These are phyloP conservation scores for Penicillium capsulatum DNA, from an alignment of 2,329 filamentous ascomycete species.

Conservation along the genomic window DNA sequence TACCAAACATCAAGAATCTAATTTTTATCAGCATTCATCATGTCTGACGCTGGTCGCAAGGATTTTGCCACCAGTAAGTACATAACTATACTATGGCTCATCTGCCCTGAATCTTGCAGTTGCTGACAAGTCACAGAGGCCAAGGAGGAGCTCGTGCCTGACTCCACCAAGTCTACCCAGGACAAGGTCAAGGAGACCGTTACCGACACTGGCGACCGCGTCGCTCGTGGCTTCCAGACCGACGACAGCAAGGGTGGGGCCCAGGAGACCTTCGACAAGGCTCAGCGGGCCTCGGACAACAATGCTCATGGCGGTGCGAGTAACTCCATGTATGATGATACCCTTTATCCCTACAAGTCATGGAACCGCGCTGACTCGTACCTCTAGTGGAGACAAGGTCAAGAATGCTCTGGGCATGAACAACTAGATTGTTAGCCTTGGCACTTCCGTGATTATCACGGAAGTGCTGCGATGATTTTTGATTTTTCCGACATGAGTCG, in stretches of 20 bases:
- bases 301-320: constrained; percentile 36
- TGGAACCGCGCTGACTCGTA: no score
- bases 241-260: constrained; percentile 53
- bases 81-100: no score
- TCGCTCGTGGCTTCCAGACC: constrained; percentile 49
- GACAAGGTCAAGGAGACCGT: constrained; percentile 55
- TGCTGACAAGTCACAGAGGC: constrained; percentile 41
- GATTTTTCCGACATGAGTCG: constrained; percentile 19
- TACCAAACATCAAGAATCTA: constrained; percentile 4
- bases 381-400: constrained; percentile 40
- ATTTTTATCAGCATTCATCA: constrained; percentile 33
- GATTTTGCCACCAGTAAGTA: constrained; percentile 51
- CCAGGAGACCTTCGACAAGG: constrained; percentile 52
- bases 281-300: constrained; percentile 45
- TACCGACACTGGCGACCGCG: constrained; percentile 55
- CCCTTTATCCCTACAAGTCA: neutral
- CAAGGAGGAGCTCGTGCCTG: constrained; percentile 55
- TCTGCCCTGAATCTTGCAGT: neutral
- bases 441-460: constrained; percentile 3
- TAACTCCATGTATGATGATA: constrained; percentile 38
- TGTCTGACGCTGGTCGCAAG: constrained; percentile 62
- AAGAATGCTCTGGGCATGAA: constrained; percentile 41
- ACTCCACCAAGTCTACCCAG: constrained; percentile 58
- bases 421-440: constrained; percentile 19
- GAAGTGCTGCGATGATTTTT: constrained; percentile 9